Percentiles rank a stretch among this genome's conserved stretches.
Evolutionary conservation across 805 yeast genomes (phyloP).

Genomic region (Crinitomyces ghanaensis): DNA sequence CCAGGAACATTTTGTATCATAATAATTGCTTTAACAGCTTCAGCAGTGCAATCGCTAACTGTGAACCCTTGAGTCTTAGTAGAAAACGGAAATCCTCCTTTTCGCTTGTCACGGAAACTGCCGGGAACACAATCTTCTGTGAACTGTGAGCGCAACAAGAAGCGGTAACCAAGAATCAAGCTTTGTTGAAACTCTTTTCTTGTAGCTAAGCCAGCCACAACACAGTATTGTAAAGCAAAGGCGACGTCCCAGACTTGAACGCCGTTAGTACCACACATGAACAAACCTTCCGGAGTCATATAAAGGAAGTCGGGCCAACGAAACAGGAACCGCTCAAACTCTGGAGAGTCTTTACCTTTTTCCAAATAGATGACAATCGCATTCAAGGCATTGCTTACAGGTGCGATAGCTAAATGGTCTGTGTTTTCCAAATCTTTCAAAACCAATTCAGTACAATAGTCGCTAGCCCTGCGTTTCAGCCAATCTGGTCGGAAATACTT

Average conservation of each 20-base stretch:
- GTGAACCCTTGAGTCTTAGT: slow-evolving; percentile 94
- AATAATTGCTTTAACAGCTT: slow-evolving; percentile 81
- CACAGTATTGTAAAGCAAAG: slow-evolving; percentile 74
- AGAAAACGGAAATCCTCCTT: slow-evolving; percentile 94
- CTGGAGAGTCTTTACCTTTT: slow-evolving; percentile 57
- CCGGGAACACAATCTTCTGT: slow-evolving; percentile 66
- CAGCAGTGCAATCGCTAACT: slow-evolving; percentile 95
- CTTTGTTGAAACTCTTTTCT: slow-evolving; percentile 51
- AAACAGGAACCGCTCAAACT: slow-evolving; percentile 42
- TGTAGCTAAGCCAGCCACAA: slow-evolving; percentile 68
- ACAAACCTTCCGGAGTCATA: slow-evolving; percentile 83
- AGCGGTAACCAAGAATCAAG: slow-evolving; percentile 55
- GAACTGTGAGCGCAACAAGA: slow-evolving; percentile 75
- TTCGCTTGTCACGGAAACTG: slow-evolving; percentile 69
- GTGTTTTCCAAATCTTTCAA: slow-evolving; percentile 71
- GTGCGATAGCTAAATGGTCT: slow-evolving; percentile 78
- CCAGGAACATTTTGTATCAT: slow-evolving; percentile 68
- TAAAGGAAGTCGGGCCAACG: slow-evolving; percentile 69
- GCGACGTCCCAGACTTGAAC: slow-evolving; percentile 96
- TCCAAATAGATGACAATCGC: slow-evolving; percentile 57
- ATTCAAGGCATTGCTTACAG: slow-evolving; percentile 80
- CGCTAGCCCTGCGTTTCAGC: slow-evolving; percentile 43
- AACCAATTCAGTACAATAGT: slow-evolving; percentile 48
- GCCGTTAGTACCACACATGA: slow-evolving; percentile 95
- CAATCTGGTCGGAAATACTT: slow-evolving; percentile 64